Evolutionary conservation across 83 land plant genomes (phyloP), one percentile per base, ranked within the genome.

Genomic region (Isoetes engelmannii): DNA sequence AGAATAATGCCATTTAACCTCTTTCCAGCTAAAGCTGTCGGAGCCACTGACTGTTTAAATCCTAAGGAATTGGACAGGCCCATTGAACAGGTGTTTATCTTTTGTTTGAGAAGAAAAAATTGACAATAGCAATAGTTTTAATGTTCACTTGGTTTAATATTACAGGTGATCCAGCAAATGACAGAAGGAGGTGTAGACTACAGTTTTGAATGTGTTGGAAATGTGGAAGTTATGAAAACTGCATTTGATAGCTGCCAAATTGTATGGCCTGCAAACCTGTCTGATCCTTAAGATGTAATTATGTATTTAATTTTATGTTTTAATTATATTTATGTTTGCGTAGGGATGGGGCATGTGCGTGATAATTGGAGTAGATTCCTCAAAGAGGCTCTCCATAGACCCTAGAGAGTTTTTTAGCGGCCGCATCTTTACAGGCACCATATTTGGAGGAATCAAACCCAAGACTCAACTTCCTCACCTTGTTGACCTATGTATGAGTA

Each of bases 381-480:
- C 62, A 12, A 59, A 59, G 28, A 19, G 18, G 18, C 28, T 59
- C 18, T 12, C 62, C 1, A 42, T 59, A 8, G 28, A 1, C 28
- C 92, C 92, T 70, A 86, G 61, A 10, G 28, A 77, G 15, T 68
- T 92, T 56, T 81, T 92, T 41, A 69, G 67, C 56, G 98, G 98
- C 55, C 85, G 80, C 63, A 85, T 82, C 4, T 64, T 90, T 49
- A 89, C 72, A 53, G 94, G 95, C 37, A 77, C 89, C 54, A 68
- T 92, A 21, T 86, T 82, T 74, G 98, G 98, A 60, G 92, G 91
- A 49, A 88, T 87, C 94, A 93, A 82, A 74, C 92, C 87, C 7
- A 84, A 81, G 74, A 80, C 92, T 60, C 89, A 93, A 45, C 67
- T 93, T 49, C 92, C 89, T 21, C 61, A 64, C 42, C 54, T 90